These are phyloP conservation scores for Stemphylium vesicarium DNA, from an alignment of 2,329 filamentous ascomycete genomes.

Conservation along the genomic window DNA sequence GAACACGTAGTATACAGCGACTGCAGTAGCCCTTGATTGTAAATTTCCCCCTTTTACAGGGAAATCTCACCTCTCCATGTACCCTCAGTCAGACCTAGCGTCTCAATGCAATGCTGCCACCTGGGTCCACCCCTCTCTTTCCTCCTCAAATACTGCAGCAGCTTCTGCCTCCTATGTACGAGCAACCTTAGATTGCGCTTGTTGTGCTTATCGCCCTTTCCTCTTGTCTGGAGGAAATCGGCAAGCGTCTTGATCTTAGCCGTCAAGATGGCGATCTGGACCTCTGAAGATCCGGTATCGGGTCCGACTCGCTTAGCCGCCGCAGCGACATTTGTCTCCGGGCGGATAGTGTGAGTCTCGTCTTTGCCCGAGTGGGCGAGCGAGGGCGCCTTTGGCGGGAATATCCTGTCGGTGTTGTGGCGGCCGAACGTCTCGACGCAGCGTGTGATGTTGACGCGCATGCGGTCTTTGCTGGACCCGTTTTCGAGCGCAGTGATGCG, in stretches of 20 bases:
- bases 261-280: slow-evolving; percentile 96
- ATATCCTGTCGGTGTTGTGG: slow-evolving; percentile 78
- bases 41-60: slow-evolving; percentile 56
- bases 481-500: slow-evolving; percentile 82
- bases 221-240: slow-evolving; percentile 71
- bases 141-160: slow-evolving; percentile 82
- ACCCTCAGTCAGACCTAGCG: slow-evolving; percentile 82
- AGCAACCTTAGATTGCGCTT: slow-evolving; percentile 87
- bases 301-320: slow-evolving; percentile 72
- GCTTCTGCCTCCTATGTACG: slow-evolving; percentile 87
- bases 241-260: slow-evolving; percentile 87
- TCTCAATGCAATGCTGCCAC: slow-evolving; percentile 86
- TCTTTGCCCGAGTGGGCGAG: slow-evolving; percentile 54
- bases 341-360: slow-evolving; percentile 54
- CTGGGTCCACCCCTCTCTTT: slow-evolving; percentile 91
- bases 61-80: slow-evolving; percentile 92
- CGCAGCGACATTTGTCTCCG: slow-evolving; percentile 41
- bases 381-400: slow-evolving; percentile 65
- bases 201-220: slow-evolving; percentile 89
- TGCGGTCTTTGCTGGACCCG: slow-evolving; percentile 76
- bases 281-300: slow-evolving; percentile 93
- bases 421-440: slow-evolving; percentile 89
- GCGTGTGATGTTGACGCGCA: slow-evolving; percentile 81
- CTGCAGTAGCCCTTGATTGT: slow-evolving; percentile 20
- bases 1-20: background rate